Evolutionary conservation across 345 rosid genomes (phyloP).

Genomic region (Hypericum androsaemum): DNA sequence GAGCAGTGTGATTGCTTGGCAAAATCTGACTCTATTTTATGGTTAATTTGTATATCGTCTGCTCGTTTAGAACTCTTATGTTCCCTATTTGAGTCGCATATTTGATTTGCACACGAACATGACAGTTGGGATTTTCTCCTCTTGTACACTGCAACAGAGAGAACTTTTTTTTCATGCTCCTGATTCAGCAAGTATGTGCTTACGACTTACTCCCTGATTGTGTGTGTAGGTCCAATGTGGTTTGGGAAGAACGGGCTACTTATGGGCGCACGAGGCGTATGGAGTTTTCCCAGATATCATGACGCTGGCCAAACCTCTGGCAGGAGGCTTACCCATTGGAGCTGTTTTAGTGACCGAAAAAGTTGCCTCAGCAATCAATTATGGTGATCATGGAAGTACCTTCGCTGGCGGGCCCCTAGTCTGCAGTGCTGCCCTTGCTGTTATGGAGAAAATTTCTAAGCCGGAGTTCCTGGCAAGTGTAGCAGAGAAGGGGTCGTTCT

Average conservation of each 20-base stretch:
- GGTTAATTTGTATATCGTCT: too few relatives aligned
- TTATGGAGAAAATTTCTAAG: constrained; percentile 58
- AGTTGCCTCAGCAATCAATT: constrained; percentile 61
- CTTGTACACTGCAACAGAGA: too few relatives aligned
- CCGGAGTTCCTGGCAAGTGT: constrained; percentile 69
- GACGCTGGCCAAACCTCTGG: constrained; percentile 96
- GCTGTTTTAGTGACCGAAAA: constrained; percentile 68
- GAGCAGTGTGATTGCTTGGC: too few relatives aligned
- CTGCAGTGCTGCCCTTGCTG: constrained; percentile 60
- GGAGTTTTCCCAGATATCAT: constrained; percentile 68
- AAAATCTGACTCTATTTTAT: too few relatives aligned
- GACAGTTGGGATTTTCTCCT: too few relatives aligned
- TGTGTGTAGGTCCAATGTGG: constrained; percentile 86
- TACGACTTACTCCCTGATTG: too few relatives aligned
- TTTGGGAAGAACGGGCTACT: constrained; percentile 64
- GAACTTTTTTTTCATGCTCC: too few relatives aligned
- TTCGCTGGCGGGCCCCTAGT: constrained; percentile 81
- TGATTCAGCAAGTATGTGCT: too few relatives aligned
- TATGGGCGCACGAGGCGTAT: constrained; percentile 73
- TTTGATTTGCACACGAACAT: too few relatives aligned
- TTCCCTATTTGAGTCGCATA: too few relatives aligned
- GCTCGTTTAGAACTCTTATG: too few relatives aligned
- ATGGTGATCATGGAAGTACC: constrained; percentile 87
- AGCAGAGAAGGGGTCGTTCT: constrained; percentile 49
- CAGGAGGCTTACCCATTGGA: constrained; percentile 90